phyloP scores from a whole-genome alignment of 176 grass and related monocot genomes.

The Cocos nucifera region DNA sequence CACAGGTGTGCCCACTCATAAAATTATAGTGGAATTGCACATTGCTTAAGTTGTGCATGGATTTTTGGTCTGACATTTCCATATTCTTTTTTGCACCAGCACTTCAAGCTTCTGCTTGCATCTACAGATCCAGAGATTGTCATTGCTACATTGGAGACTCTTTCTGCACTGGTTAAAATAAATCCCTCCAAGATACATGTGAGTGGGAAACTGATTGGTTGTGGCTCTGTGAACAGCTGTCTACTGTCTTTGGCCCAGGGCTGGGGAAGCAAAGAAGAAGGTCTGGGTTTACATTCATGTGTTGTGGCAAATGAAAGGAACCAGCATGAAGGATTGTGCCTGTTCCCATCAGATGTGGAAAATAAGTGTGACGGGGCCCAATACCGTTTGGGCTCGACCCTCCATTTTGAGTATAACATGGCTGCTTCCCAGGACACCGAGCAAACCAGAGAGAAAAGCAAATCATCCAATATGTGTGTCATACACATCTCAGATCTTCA shows the following conservation, averaged over 20 bases:
- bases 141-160: slow-evolving; percentile 83
- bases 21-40: background rate
- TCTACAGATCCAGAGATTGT: slow-evolving; percentile 91
- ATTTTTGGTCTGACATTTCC: too few species aligned
- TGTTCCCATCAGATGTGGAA: slow-evolving; percentile 67
- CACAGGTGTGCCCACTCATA: too few species aligned
- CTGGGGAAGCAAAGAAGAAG: slow-evolving; percentile 99
- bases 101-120: slow-evolving; percentile 82
- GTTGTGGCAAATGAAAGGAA: slow-evolving; percentile 80
- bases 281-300: slow-evolving; percentile 85
- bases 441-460: slow-evolving; percentile 31
- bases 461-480: slow-evolving; percentile 58
- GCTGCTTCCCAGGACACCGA: slow-evolving; percentile 24
- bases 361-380: slow-evolving; percentile 64
- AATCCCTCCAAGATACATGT: slow-evolving; percentile 96
- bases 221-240: slow-evolving; percentile 69
- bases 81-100: slow-evolving; percentile 35
- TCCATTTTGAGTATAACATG: slow-evolving; percentile 93
- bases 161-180: slow-evolving; percentile 78
- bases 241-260: slow-evolving; percentile 92
- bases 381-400: slow-evolving; percentile 80
- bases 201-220: slow-evolving; percentile 76
- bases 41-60: background rate
- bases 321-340: slow-evolving; percentile 53
- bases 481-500: slow-evolving; percentile 87